Base-by-base conservation (phyloP, 176 grass and related monocot genomes). In the Paspalum vaginatum region DNA sequence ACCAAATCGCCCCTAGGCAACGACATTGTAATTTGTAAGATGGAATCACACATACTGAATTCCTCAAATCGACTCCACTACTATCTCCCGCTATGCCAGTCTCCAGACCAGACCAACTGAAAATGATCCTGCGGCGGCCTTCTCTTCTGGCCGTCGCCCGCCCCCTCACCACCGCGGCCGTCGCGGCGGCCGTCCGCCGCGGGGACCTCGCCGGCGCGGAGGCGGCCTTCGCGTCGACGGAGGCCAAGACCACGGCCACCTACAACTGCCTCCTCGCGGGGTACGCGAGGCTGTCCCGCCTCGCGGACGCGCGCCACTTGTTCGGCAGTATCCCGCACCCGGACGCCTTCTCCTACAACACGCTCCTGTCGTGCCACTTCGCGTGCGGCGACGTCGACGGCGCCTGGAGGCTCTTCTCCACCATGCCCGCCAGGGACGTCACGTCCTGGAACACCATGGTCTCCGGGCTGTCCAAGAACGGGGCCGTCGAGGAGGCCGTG, bases 391-490 rank as follows among this genome's bases (percentile, higher is more conserved):
- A 93, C 74, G 38, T 88, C 24, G 46, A 47, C 14, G 91, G 91
- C 68, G 91, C 85, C 11, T 50, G 88, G 41, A 72, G 43, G 37
- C 78, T 93, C 74, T 93, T 93, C 67, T 61, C 69, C 2, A 49
- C 50, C 39, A 90, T 93, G 88, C 85, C 91, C 5, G 18, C 22
- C 48, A 79, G 55, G 74, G 88, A 93, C 64, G 55, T 90, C 8
- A 79, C 74, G 53, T 93, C 91, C 48, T 93, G 85, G 87, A 93
- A 93, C 88, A 85, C 91, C 78, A 87, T 93, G 87, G 49, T 93
- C 39, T 90, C 91, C 8, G 91, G 91, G 46, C 75, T 93, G 15
- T 82, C 85, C 8, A 68, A 48, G 82, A 79, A 75, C 49, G 78
- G 85, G 32, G 81, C 74, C 24, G 0, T 90, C 56, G 74, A 65